phyloP scores from a whole-genome alignment of 495 filamentous ascomycete genomes.

The Cenococcum geophilum region DNA sequence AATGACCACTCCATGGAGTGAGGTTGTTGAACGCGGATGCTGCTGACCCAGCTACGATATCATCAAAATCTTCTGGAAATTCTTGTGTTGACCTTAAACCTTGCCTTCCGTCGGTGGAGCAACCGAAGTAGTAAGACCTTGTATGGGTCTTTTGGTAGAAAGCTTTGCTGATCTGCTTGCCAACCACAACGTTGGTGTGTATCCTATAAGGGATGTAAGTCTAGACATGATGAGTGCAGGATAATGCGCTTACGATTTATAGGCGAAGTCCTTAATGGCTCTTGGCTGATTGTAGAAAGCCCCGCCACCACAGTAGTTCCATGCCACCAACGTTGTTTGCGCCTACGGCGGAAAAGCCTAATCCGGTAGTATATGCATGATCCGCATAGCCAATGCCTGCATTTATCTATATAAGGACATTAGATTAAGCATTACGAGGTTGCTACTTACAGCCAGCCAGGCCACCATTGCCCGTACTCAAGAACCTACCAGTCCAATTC shows the following conservation, averaged over 20 bases:
- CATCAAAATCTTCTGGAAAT: slow-evolving; percentile 47
- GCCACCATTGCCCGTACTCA: slow-evolving; percentile 36
- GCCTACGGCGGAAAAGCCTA: slow-evolving; percentile 53
- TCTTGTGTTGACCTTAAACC: slow-evolving; percentile 49
- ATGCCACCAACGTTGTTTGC: slow-evolving; percentile 27
- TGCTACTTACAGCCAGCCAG: slow-evolving; percentile 27
- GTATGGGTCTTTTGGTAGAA: slow-evolving; percentile 45
- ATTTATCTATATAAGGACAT: neutral
- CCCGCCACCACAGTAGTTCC: slow-evolving; percentile 47
- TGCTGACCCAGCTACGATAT: slow-evolving; percentile 41
- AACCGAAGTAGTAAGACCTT: slow-evolving; percentile 53
- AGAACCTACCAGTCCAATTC: slow-evolving; percentile 35
- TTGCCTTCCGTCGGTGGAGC: slow-evolving; percentile 52
- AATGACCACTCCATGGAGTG: slow-evolving; percentile 43
- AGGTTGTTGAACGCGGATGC: slow-evolving; percentile 44
- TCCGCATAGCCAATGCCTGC: slow-evolving; percentile 29
- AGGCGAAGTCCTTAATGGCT: slow-evolving; percentile 48
- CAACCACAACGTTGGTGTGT: slow-evolving; percentile 29
- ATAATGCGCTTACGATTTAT: slow-evolving; percentile 34
- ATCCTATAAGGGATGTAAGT: slow-evolving; percentile 26
- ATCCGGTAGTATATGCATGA: slow-evolving; percentile 33
- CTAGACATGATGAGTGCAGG: neutral
- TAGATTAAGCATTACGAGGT: neutral
- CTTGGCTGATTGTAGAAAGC: slow-evolving; percentile 49
- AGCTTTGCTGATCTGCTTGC: slow-evolving; percentile 44